These are phyloP conservation scores for Pharnaceum exiguum DNA, from an alignment of 148 eudicot species.

Conservation along the genomic window DNA sequence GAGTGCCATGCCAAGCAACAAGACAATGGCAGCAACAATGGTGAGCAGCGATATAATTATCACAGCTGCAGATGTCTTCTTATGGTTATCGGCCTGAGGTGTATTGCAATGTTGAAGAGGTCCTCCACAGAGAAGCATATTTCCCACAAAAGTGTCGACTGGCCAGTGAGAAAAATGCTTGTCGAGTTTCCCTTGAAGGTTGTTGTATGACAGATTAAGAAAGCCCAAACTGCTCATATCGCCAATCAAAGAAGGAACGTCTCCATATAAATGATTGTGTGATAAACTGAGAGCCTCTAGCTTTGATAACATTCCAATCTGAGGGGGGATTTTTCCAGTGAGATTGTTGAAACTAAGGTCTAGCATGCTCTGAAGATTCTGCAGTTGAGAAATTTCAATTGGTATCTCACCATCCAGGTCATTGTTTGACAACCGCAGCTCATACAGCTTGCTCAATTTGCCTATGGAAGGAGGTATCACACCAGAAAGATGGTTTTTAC, in stretches of 20 bases:
- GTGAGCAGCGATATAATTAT: constrained; percentile 51
- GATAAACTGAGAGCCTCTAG: constrained; percentile 82
- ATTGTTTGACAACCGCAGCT: constrained; percentile 71
- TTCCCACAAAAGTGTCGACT: constrained; percentile 60
- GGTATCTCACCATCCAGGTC: constrained; percentile 66
- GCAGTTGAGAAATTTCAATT: constrained; percentile 57
- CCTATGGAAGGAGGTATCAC: constrained; percentile 67
- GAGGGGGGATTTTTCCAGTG: constrained; percentile 62
- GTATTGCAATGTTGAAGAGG: constrained; percentile 52
- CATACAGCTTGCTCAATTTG: constrained; percentile 65
- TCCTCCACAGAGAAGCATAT: constrained; percentile 64
- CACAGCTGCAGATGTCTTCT: constrained; percentile 35
- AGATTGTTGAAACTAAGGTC: constrained; percentile 79
- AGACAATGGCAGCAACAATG: constrained; percentile 44
- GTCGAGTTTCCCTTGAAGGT: constrained; percentile 70
- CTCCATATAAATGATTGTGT: constrained; percentile 71
- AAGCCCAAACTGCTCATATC: constrained; percentile 77
- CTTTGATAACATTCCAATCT: constrained; percentile 55
- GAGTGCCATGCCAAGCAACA: constrained; percentile 51
- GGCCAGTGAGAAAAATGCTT: constrained; percentile 60
- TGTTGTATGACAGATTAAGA: constrained; percentile 80
- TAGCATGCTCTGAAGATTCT: constrained; percentile 67
- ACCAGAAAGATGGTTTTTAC: constrained; percentile 56
- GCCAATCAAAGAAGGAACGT: constrained; percentile 56
- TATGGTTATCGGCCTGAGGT: constrained; percentile 14